Evolutionary conservation across 169 alveolate genomes (phyloP).

Genomic region (Plasmodium billcollinsi): DNA sequence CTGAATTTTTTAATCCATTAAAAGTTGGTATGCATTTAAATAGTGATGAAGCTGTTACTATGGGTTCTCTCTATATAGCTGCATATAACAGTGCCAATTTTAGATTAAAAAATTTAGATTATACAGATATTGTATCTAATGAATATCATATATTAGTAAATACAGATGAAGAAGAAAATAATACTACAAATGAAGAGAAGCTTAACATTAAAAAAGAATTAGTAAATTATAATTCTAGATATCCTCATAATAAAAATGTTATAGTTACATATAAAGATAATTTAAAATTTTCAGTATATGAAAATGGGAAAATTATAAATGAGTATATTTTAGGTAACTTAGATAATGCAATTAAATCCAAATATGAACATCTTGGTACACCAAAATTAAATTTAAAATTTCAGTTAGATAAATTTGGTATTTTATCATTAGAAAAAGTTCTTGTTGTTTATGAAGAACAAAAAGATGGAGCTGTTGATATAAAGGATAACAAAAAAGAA

Average conservation of each 20-base stretch:
- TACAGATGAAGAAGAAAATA: constrained; percentile 34
- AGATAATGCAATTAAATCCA: constrained; percentile 38
- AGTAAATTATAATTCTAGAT: constrained; percentile 36
- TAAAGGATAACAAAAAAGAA: constrained; percentile 38
- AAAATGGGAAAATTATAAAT: constrained; percentile 43
- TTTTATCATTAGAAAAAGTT: constrained; percentile 29
- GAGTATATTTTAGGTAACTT: constrained; percentile 19
- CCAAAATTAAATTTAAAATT: constrained; percentile 49
- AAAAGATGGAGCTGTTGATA: constrained; percentile 19
- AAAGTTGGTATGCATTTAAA: constrained; percentile 86
- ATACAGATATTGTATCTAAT: constrained; percentile 78
- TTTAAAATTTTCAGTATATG: constrained; percentile 58
- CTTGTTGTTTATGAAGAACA: constrained; percentile 45
- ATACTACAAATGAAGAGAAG: constrained; percentile 14
- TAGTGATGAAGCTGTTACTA: constrained; percentile 87
- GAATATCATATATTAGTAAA: constrained; percentile 71
- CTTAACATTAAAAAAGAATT: constrained; percentile 37
- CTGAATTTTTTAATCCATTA: constrained; percentile 80
- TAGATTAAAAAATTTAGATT: constrained; percentile 77
- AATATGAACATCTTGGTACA: constrained; percentile 25
- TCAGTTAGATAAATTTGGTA: constrained; percentile 54
- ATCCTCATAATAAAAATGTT: constrained; percentile 62
- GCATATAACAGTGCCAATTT: constrained; percentile 85
- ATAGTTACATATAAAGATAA: constrained; percentile 45
- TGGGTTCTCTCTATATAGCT: constrained; percentile 84